A percentile compares a stretch with the other conserved stretches of the same genome.
These are phyloP conservation scores for Isatis tinctoria DNA, from an alignment of 345 rosid species.

Conservation along the genomic window DNA sequence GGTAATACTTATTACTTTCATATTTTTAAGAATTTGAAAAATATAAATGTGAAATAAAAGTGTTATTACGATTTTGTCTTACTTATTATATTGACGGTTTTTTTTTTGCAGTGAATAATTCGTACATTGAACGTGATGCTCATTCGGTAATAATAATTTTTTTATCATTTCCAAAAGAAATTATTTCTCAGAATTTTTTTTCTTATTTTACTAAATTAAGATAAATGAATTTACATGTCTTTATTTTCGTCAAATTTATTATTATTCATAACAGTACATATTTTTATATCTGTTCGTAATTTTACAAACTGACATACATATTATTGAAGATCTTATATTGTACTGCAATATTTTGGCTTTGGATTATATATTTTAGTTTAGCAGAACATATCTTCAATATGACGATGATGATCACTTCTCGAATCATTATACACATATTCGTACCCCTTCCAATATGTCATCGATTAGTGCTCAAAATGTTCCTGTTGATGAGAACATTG, in stretches of 20 bases:
- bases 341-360: neutral
- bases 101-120: slow-evolving; percentile 12
- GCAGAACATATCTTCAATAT: neutral
- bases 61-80: neutral
- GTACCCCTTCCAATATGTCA: neutral
- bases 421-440: neutral
- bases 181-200: neutral
- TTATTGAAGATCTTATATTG: neutral
- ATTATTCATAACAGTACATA: neutral
- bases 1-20: neutral
- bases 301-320: neutral
- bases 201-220: too few species aligned
- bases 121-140: slow-evolving; percentile 16
- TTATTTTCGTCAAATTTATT: neutral
- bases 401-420: neutral
- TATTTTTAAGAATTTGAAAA: neutral
- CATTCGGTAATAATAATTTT: neutral
- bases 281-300: neutral
- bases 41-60: neutral
- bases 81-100: neutral
- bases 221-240: neutral
- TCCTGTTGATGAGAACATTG: neutral
- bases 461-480: neutral
- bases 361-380: neutral
- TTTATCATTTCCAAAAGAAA: neutral